Evolutionary conservation across 306 rosid species (phyloP).

Genomic region (Luffa aegyptiaca): DNA sequence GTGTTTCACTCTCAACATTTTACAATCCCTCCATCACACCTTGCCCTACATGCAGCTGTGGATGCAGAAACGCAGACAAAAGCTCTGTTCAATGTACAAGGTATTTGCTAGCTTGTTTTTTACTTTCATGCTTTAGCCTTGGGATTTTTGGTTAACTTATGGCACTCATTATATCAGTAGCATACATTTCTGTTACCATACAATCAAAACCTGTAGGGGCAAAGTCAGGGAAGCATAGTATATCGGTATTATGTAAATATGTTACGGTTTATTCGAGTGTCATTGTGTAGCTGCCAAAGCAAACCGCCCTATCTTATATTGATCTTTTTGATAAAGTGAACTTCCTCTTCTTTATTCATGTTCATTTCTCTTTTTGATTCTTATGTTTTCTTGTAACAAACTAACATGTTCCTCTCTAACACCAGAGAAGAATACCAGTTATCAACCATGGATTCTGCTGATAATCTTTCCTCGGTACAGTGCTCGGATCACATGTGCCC

Average conservation of each 20-base stretch:
- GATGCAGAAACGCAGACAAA: conserved; percentile 43
- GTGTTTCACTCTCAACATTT: conserved; percentile 74
- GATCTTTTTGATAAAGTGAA: not conserved
- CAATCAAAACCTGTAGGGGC: not conserved
- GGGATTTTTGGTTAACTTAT: not conserved
- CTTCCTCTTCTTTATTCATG: not conserved
- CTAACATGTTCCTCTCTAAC: not conserved
- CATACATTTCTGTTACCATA: not conserved
- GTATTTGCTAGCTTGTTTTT: conserved; percentile 12
- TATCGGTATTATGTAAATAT: not conserved
- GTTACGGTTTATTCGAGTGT: not conserved
- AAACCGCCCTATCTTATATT: not conserved
- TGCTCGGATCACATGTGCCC: conserved; percentile 84
- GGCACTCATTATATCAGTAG: not conserved
- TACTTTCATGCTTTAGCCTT: not conserved
- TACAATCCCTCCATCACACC: conserved; percentile 55
- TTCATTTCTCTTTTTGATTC: not conserved
- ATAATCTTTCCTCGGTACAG: conserved; percentile 13
- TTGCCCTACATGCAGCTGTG: conserved; percentile 59
- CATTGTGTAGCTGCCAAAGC: not conserved
- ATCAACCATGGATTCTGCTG: not conserved
- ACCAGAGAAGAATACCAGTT: conserved; percentile 26
- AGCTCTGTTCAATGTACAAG: conserved; percentile 33
- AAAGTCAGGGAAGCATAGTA: not conserved
- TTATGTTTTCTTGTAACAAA: not conserved